Base-by-base conservation (phyloP, 2,329 filamentous ascomycete genomes). In the Knufia fluminis region DNA sequence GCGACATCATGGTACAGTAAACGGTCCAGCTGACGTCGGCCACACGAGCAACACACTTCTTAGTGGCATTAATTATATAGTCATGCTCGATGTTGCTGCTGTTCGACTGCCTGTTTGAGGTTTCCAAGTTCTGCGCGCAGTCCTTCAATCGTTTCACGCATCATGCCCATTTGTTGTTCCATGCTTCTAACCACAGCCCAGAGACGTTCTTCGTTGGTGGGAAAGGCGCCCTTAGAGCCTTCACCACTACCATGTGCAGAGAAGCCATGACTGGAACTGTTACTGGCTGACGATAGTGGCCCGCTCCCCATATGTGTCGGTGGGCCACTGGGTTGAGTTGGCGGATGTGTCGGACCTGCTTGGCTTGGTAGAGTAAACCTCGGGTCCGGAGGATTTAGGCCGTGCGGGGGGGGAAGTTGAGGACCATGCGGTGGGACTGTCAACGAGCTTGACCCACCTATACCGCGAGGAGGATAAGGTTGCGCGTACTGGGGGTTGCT, bases 131-230 rank as follows among this genome's bases (percentile, higher is more conserved):
- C 45, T 20, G 45, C 45, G 2, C 45, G 45, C 9, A 48, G 33
- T 4, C 33, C 16, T 7, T 48, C 64, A 22, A 72, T 67, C 52
- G 72, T 70, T 8, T 65, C 62, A 48, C 66, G 68, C 43, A 72
- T 57, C 6, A 59, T 60, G 32, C 62, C 61, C 40, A 72, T 50
- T 52, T 70, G 64, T 7, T 69, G 64, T 44, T 71, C 68, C 40
- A 72, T 62, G 33, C 62, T 66, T 28, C 64, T 67, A 28, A 71
- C 64, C 52, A 70, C 69, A 23, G 65, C 60, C 69, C 69, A 72
- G 2, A 72, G 54, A 36, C 67, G 66, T 36, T 69, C 67, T 28
- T 65, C 63, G 17, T 63, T 61, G 43, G 54, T 56, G 32, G 56
- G 57, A 48, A 59, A 57, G 16, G 56, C 49, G 41, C 55, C 50